Base-by-base conservation (phyloP, 371 early-diverging fungal species). In the Blakeslea trispora region DNA sequence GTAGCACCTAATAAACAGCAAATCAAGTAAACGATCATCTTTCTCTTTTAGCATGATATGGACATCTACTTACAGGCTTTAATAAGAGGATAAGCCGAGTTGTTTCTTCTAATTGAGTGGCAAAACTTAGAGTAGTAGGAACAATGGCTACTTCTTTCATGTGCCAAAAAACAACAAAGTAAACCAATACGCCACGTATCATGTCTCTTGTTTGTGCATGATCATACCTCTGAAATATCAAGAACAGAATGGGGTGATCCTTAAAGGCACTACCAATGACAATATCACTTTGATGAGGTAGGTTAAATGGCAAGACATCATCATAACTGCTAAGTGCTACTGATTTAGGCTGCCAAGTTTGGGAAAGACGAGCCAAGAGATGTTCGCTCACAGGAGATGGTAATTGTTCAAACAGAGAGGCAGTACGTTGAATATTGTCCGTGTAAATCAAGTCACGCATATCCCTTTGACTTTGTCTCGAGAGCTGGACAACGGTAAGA, bases 151-250 rank as follows among this genome's bases (percentile, higher is more conserved):
- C 73, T 48, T 72, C 64, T 15, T 59, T 58, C 69, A 78, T 78
- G 43, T 78, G 62, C 78, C 78, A 78, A 54, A 78, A 78, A 0
- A 66, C 78, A 43, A 78, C 72, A 45, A 72, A 72, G 28, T 78
- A 78, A 0, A 75, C 71, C 6, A 74, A 45, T 5, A 78, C 61
- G 31, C 78, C 74, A 21, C 75, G 62, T 4, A 68, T 37, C 1
- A 72, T 64, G 34, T 72, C 78, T 45, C 52, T 56, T 6, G 44
- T 51, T 11, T 51, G n/a, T 1, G n/a, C 31, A 0, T 19, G 22
- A n/a, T 35, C 53, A 32, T 71, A 78, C 40, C 65, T 64, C 32
- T 72, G 69, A 28, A 74, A 54, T 5, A 78, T 64, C 5, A 66
- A 40, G 17, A 74, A 78, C 3, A 78, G 51, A 0, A 62, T 71